A percentile compares a stretch with the other conserved stretches of the same genome.
Conservation (phyloP, 371 early-diverging fungal species). For the Mortierella sp. region DNA sequence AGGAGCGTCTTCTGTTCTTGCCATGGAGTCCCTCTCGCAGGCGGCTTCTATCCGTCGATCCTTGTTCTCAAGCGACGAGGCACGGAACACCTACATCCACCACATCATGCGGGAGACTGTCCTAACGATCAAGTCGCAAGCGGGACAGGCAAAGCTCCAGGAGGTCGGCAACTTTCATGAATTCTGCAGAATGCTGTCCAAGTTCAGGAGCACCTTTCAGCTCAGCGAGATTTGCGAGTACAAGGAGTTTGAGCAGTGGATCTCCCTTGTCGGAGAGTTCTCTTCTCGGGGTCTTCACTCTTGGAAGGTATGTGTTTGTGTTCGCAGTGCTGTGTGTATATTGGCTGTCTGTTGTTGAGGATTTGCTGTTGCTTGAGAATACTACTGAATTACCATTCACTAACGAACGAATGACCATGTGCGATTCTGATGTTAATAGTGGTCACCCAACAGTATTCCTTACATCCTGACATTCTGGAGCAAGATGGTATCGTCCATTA, state of each 20-base stretch:
- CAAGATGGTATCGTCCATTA: slow-evolving; percentile 76
- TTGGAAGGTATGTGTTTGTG: slow-evolving; percentile 71
- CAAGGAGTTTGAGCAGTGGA: slow-evolving; percentile 81
- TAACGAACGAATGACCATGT: neutral
- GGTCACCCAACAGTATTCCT: slow-evolving; percentile 82
- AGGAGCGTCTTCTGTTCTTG: slow-evolving; percentile 58
- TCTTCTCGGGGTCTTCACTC: slow-evolving; percentile 81
- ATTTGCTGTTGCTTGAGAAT: too few relatives aligned
- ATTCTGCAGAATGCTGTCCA: slow-evolving; percentile 85
- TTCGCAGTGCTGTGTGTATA: neutral
- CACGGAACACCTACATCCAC: slow-evolving; percentile 76
- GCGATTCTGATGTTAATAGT: slow-evolving; percentile 56
- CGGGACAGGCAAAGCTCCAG: slow-evolving; percentile 68
- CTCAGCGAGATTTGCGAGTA: slow-evolving; percentile 82
- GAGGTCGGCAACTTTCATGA: slow-evolving; percentile 88
- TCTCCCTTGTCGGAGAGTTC: slow-evolving; percentile 79
- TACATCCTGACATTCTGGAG: slow-evolving; percentile 93
- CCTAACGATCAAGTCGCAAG: slow-evolving; percentile 73
- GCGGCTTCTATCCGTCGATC: slow-evolving; percentile 89
- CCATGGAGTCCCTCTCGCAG: slow-evolving; percentile 86
- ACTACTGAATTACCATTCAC: neutral
- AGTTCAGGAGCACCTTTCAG: slow-evolving; percentile 87
- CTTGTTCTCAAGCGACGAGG: slow-evolving; percentile 81
- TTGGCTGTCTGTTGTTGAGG: neutral
- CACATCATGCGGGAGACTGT: slow-evolving; percentile 79